A percentile compares a stretch with the other conserved stretches of the same genome.
phyloP scores from a whole-genome alignment of 2,329 filamentous ascomycete species.

The Colletotrichum scovillei region DNA sequence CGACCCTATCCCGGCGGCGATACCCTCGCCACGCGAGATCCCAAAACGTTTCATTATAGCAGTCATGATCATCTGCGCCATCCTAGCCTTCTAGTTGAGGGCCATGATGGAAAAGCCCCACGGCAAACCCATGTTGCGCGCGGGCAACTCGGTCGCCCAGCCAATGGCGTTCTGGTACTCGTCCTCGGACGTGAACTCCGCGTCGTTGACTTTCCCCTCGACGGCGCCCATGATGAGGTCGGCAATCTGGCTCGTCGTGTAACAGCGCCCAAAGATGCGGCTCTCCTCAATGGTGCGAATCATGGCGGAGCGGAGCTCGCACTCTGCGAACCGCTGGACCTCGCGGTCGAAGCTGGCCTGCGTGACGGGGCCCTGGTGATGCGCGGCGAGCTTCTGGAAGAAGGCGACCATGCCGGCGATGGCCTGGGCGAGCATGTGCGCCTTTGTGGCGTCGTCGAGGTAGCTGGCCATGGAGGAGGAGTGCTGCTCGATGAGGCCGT shows the following conservation, averaged over 20 bases:
- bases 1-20: conserved; percentile 13
- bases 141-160: conserved; percentile 44
- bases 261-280: conserved; percentile 45
- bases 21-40: neutral
- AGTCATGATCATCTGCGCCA: neutral
- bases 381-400: conserved; percentile 40
- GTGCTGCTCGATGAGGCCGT: conserved; percentile 45
- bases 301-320: conserved; percentile 43
- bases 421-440: conserved; percentile 48
- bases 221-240: conserved; percentile 46
- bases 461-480: conserved; percentile 41
- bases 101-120: conserved; percentile 52
- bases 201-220: conserved; percentile 37
- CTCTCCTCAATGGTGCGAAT: conserved; percentile 45
- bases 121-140: conserved; percentile 50
- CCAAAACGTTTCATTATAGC: conserved; percentile 8
- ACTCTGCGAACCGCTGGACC: conserved; percentile 44
- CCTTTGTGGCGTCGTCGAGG: conserved; percentile 46
- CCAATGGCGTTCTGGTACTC: conserved; percentile 40
- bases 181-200: conserved; percentile 31
- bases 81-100: conserved; percentile 43
- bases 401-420: conserved; percentile 48
- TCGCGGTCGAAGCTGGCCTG: conserved; percentile 40
- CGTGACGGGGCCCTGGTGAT: conserved; percentile 36
- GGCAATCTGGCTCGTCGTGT: conserved; percentile 45